phyloP scores from a whole-genome alignment of 495 filamentous ascomycete genomes.

The Xylaria longipes region DNA sequence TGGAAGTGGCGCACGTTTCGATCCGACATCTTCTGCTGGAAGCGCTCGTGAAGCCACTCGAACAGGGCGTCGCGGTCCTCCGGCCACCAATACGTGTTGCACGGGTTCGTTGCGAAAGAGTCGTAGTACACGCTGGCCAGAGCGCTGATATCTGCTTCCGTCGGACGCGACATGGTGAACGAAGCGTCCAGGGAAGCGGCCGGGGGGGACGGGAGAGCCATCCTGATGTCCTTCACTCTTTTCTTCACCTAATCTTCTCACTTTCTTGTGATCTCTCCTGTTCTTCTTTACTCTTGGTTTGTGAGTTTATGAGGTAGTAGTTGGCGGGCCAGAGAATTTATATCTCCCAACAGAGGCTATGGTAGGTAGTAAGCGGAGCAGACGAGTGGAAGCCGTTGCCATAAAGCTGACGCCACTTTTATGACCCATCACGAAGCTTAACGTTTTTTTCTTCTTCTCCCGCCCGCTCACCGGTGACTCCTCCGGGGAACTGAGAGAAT shows the following conservation, averaged over 20 bases:
- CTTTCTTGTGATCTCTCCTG: neutral
- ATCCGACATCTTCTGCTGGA: constrained; percentile 31
- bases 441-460: neutral
- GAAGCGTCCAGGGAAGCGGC: constrained; percentile 22
- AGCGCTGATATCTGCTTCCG: constrained; percentile 28
- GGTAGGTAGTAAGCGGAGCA: neutral
- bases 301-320: neutral
- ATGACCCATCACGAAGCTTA: neutral
- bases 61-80: constrained; percentile 31
- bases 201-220: constrained; percentile 20
- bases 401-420: constrained; percentile 2
- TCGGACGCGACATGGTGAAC: constrained; percentile 32
- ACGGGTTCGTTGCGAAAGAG: constrained; percentile 26
- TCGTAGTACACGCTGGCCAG: constrained; percentile 33
- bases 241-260: neutral
- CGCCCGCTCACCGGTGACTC: constrained; percentile 12
- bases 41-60: constrained; percentile 32
- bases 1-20: constrained; percentile 35
- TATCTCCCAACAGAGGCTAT: neutral
- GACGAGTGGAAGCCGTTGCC: neutral
- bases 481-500: neutral
- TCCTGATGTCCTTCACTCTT: neutral
- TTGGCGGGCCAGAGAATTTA: neutral
- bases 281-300: neutral
- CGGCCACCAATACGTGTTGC: constrained; percentile 40